Conservation (phyloP, 2,329 filamentous ascomycete species). For the Fusarium vanettenii region DNA sequence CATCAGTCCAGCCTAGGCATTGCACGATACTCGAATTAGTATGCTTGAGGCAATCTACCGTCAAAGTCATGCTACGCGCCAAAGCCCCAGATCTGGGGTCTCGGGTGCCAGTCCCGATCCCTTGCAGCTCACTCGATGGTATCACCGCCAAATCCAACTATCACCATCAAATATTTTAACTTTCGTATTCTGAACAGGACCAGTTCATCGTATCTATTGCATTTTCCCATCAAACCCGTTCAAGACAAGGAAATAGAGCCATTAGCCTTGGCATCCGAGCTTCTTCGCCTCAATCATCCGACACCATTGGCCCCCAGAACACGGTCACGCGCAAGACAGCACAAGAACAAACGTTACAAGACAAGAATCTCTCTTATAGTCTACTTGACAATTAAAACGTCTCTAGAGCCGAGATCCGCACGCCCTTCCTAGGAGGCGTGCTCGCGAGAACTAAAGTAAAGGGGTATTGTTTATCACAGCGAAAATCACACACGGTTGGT, state of each 20-base stretch:
- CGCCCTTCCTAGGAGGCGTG: background rate
- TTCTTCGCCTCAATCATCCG: background rate
- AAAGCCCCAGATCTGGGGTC: background rate
- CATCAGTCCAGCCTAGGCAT: background rate
- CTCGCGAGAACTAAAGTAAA: constrained; percentile 15
- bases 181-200: background rate
- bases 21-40: background rate
- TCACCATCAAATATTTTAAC: background rate
- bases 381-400: constrained; percentile 24
- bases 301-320: background rate
- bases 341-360: background rate
- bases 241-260: background rate
- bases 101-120: background rate
- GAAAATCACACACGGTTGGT: constrained; percentile 20
- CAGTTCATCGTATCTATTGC: background rate
- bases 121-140: background rate
- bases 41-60: background rate
- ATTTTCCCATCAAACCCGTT: background rate
- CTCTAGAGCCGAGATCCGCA: constrained; percentile 13
- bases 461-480: constrained; percentile 33
- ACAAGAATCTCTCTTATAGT: constrained; percentile 8
- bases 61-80: background rate
- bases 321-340: background rate
- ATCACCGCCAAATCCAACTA: background rate
- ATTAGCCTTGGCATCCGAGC: background rate